phyloP scores from a whole-genome alignment of 345 rosid genomes.

The Microthlaspi erraticum region DNA sequence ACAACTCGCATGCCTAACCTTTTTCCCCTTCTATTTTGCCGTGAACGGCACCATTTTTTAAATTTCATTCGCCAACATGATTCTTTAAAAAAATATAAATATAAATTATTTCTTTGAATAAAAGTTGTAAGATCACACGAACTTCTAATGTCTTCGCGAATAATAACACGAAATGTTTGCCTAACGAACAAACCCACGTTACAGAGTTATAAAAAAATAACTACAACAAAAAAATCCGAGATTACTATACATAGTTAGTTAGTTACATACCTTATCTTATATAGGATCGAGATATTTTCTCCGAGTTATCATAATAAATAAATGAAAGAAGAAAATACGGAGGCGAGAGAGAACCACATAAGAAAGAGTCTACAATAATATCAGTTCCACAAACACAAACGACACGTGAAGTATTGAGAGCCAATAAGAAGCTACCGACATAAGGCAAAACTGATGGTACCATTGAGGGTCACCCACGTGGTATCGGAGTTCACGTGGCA shows the following conservation, averaged over 20 bases:
- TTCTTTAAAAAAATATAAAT: too few relatives aligned
- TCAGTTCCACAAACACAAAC: too few relatives aligned
- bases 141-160: neutral
- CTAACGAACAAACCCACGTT: neutral
- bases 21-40: too few relatives aligned
- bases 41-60: too few relatives aligned
- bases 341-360: constrained; percentile 32
- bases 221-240: neutral
- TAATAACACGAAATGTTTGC: constrained; percentile 11
- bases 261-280: too few relatives aligned
- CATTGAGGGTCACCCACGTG: constrained; percentile 26
- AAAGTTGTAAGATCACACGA: neutral
- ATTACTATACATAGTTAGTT: too few relatives aligned
- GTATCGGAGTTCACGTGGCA: neutral
- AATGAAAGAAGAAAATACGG: neutral
- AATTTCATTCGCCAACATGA: too few relatives aligned
- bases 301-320: neutral
- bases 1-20: too few relatives aligned
- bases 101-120: neutral
- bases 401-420: constrained; percentile 7
- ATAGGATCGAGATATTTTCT: neutral
- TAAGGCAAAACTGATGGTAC: constrained; percentile 36
- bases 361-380: neutral
- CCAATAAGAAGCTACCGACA: constrained; percentile 40
- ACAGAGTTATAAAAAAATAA: neutral